phyloP scores from a whole-genome alignment of 2,329 filamentous ascomycete genomes.

The Magnaporthiopsis rhizophila region DNA sequence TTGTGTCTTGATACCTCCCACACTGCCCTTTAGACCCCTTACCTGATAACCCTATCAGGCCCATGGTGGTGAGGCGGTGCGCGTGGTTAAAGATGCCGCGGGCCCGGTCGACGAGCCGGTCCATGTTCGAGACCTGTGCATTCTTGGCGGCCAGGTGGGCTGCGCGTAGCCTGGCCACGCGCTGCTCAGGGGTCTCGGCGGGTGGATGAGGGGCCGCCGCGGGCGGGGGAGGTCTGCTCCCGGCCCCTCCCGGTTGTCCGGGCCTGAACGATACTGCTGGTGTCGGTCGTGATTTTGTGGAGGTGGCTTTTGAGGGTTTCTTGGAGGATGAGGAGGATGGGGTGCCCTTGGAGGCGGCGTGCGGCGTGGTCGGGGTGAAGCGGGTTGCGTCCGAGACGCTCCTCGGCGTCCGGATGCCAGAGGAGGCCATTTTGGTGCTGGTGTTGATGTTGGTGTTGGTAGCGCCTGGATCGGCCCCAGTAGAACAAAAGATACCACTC shows the following conservation, averaged over 20 bases:
- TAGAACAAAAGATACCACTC: too few species aligned
- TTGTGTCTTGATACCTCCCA: neutral
- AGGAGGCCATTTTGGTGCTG: constrained; percentile 3
- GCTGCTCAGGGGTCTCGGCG: constrained; percentile 58
- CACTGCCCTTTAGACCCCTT: constrained; percentile 16
- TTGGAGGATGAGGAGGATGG: constrained; percentile 14
- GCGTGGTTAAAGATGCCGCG: constrained; percentile 46
- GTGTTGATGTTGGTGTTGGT: neutral
- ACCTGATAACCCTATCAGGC: constrained; percentile 51
- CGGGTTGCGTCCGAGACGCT: constrained; percentile 74
- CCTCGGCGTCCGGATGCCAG: constrained; percentile 32
- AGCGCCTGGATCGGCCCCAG: neutral
- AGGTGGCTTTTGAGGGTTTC: neutral
- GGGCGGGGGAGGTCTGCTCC: constrained; percentile 10
- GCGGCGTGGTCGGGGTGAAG: constrained; percentile 63
- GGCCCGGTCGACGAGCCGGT: constrained; percentile 39
- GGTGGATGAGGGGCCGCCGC: constrained; percentile 7
- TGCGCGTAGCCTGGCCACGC: constrained; percentile 59
- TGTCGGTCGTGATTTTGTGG: neutral
- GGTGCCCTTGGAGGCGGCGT: constrained; percentile 56
- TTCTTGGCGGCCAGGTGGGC: constrained; percentile 60
- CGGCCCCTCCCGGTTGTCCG: constrained; percentile 8
- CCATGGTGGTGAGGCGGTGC: constrained; percentile 46
- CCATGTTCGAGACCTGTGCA: constrained; percentile 45
- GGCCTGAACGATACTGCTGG: neutral